Conservation (phyloP, 208 protist species). For the Lotmaria passim region DNA sequence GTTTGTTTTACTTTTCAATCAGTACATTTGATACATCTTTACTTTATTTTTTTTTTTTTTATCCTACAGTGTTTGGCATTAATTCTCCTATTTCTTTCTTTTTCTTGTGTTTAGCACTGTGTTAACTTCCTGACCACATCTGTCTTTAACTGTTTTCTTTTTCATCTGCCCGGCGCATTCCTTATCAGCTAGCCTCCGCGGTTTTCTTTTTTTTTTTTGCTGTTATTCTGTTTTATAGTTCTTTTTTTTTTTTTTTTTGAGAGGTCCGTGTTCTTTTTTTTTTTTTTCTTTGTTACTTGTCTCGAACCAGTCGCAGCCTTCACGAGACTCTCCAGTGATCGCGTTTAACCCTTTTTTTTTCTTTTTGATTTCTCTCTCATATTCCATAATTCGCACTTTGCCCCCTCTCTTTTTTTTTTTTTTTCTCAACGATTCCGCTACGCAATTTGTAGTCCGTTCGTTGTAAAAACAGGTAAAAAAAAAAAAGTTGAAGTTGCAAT, state of each 20-base stretch:
- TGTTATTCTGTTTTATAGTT: background rate
- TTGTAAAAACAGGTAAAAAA: background rate
- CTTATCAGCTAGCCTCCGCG: background rate
- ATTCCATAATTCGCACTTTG: background rate
- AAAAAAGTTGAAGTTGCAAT: background rate
- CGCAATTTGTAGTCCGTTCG: too few relatives aligned
- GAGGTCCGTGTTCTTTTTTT: background rate
- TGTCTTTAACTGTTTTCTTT: background rate
- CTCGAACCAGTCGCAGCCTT: too few relatives aligned
- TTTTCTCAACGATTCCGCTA: too few relatives aligned
- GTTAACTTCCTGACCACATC: background rate
- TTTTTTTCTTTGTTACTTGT: background rate
- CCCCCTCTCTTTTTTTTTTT: too few relatives aligned
- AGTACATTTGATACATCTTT: background rate
- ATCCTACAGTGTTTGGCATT: too few relatives aligned
- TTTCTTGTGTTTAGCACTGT: background rate
- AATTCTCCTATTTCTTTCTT: too few relatives aligned
- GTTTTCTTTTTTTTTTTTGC: background rate
- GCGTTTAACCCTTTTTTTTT: background rate
- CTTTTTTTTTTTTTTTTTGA: background rate
- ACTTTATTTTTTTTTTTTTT: constrained; percentile 6
- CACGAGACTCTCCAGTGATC: too few relatives aligned
- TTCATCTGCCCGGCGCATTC: background rate
- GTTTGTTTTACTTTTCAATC: constrained; percentile 18
- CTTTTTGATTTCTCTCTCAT: background rate